Evolutionary conservation across 2,329 filamentous ascomycete species (phyloP).

Genomic region (Didymella glomerata): DNA sequence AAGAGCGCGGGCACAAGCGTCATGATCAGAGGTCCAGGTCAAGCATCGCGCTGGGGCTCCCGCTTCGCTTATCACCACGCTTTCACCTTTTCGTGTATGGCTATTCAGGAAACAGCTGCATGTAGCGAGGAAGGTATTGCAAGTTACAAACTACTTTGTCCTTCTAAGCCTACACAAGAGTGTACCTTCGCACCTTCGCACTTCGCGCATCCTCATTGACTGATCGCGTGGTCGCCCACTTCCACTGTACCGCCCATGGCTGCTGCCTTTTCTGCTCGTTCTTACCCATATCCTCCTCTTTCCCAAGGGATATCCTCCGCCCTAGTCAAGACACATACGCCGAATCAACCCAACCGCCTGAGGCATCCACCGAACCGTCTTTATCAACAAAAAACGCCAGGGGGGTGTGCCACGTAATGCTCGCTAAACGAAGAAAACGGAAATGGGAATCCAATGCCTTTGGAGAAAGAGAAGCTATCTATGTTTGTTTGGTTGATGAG

Average conservation of each 20-base stretch:
- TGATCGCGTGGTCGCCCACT: slow-evolving; percentile 25
- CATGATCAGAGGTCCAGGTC: slow-evolving; percentile 15
- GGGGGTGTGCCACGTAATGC: slow-evolving; percentile 36
- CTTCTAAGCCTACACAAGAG: slow-evolving; percentile 7
- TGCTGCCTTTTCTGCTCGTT: slow-evolving; percentile 21
- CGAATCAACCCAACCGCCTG: slow-evolving; percentile 28
- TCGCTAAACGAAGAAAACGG: slow-evolving; percentile 42
- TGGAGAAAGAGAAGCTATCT: slow-evolving; percentile 33
- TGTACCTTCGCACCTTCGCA: slow-evolving; percentile 7
- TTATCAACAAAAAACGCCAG: slow-evolving; percentile 39
- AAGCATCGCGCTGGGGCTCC: slow-evolving; percentile 11
- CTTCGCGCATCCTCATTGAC: neutral
- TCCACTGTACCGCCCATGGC: slow-evolving; percentile 25
- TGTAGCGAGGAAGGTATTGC: neutral
- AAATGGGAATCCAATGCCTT: slow-evolving; percentile 35
- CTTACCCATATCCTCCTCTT: slow-evolving; percentile 21
- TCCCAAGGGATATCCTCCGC: slow-evolving; percentile 20
- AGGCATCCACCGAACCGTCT: slow-evolving; percentile 28
- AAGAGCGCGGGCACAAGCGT: slow-evolving; percentile 25
- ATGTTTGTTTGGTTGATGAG: slow-evolving; percentile 19
- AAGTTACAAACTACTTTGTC: slow-evolving; percentile 7
- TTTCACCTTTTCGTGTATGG: slow-evolving; percentile 10
- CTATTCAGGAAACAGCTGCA: neutral
- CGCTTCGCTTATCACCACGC: slow-evolving; percentile 14
- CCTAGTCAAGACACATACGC: slow-evolving; percentile 22